Evolutionary conservation across 108 stramenopile genomes (phyloP).

Genomic region (Skeletonema menzelii): DNA sequence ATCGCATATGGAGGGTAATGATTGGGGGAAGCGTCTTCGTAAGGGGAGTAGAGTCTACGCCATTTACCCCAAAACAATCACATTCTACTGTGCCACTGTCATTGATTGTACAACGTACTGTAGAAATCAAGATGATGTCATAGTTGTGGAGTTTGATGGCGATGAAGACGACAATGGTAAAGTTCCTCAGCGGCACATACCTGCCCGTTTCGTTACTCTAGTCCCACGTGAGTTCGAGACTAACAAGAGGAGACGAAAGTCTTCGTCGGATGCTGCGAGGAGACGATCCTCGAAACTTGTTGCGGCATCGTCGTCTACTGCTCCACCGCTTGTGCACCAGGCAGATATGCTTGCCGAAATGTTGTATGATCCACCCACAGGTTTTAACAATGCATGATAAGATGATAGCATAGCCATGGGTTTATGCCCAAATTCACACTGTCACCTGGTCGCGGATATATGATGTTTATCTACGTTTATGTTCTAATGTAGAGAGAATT

Average conservation of each 20-base stretch:
- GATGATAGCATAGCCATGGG: background rate
- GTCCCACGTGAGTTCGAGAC: constrained; percentile 68
- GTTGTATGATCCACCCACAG: background rate
- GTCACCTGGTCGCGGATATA: background rate
- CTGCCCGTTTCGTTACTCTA: constrained; percentile 69
- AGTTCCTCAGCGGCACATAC: constrained; percentile 61
- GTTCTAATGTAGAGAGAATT: background rate
- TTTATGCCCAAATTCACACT: background rate
- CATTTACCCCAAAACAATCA: constrained; percentile 77
- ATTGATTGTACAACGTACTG: constrained; percentile 76
- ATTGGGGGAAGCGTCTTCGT: constrained; percentile 56
- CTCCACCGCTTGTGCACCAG: background rate
- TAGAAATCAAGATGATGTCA: constrained; percentile 74
- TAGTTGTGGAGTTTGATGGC: constrained; percentile 80
- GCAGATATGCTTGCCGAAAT: background rate
- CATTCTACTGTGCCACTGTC: constrained; percentile 75
- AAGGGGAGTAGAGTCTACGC: constrained; percentile 72
- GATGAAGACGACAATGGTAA: constrained; percentile 60
- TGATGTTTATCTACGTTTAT: background rate
- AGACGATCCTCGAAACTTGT: background rate
- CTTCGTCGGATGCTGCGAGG: background rate
- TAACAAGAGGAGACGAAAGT: constrained; percentile 15
- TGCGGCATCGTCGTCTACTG: background rate
- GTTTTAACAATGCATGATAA: background rate
- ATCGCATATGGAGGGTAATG: constrained; percentile 58